These are phyloP conservation scores for Micromonas commoda DNA, from an alignment of 139 green algal species.

Conservation along the genomic window DNA sequence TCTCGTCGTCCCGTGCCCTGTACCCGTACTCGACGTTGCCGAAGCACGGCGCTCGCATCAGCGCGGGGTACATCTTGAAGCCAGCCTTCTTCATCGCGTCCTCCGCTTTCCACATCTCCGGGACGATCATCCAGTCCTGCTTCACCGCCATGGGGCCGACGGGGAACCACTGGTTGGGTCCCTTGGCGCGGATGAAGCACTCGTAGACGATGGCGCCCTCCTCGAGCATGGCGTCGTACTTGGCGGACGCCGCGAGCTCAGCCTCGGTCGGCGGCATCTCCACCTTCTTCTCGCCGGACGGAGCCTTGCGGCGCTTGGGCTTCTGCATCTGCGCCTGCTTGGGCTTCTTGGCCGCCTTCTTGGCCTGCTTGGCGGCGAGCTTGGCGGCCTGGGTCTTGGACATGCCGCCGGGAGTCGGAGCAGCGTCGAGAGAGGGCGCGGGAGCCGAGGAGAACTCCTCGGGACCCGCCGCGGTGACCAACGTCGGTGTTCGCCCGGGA, in stretches of 20 bases:
- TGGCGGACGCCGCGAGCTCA: not conserved
- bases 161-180: constrained; percentile 28
- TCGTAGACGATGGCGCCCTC: not conserved
- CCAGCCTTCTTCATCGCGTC: not conserved
- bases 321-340: constrained; percentile 6
- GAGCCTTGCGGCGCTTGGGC: not conserved
- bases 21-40: constrained; percentile 22
- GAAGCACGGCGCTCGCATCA: not conserved
- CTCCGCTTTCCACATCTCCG: constrained; percentile 22
- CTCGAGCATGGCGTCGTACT: not conserved
- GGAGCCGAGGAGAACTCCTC: too few relatives aligned
- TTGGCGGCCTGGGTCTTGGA: too few relatives aligned
- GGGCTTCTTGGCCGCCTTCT: not conserved
- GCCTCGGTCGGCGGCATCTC: not conserved
- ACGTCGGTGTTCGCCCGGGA: too few relatives aligned
- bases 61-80: constrained; percentile 22
- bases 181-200: constrained; percentile 3
- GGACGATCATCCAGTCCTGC: not conserved
- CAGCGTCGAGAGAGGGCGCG: too few relatives aligned
- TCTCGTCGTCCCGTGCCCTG: constrained; percentile 10
- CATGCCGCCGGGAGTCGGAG: too few relatives aligned
- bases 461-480: too few relatives aligned
- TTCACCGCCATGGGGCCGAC: constrained; percentile 26
- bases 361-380: too few relatives aligned
- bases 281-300: not conserved